Evolutionary conservation across 495 filamentous ascomycete species (phyloP).

Genomic region (Penicillium odoratum): DNA sequence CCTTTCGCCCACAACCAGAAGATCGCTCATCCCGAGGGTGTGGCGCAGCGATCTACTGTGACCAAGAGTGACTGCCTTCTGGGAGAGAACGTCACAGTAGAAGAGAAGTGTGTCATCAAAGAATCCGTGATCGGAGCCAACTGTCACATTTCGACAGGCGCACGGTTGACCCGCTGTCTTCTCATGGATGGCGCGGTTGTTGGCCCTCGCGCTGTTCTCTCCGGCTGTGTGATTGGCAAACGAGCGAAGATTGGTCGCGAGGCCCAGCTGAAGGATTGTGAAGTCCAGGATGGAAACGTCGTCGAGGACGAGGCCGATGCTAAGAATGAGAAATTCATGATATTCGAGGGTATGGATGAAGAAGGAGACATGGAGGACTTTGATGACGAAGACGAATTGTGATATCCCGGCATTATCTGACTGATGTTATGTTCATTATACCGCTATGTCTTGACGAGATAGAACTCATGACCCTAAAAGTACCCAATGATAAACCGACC

Average conservation of each 20-base stretch:
- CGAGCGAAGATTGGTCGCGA: conserved; percentile 74
- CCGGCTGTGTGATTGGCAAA: conserved; percentile 78
- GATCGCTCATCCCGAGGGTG: conserved; percentile 73
- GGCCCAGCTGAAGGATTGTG: conserved; percentile 77
- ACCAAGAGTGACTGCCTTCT: conserved; percentile 74
- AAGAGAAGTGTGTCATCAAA: conserved; percentile 81
- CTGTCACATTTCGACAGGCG: conserved; percentile 77
- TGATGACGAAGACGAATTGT: conserved; percentile 20
- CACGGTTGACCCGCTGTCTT: conserved; percentile 76
- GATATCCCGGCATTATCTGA: neutral
- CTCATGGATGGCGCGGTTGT: conserved; percentile 89
- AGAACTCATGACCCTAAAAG: conserved; percentile 12
- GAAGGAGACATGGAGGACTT: conserved; percentile 34
- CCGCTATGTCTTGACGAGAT: conserved; percentile 18
- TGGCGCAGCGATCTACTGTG: conserved; percentile 75
- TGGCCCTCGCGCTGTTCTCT: conserved; percentile 72
- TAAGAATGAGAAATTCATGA: conserved; percentile 84
- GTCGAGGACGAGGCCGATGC: conserved; percentile 80
- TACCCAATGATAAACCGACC: neutral
- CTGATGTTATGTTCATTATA: conserved; percentile 8
- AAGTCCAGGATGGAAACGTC: conserved; percentile 83
- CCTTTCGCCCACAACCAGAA: conserved; percentile 75
- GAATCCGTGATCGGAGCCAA: conserved; percentile 84
- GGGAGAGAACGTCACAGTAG: conserved; percentile 81
- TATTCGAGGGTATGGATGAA: conserved; percentile 66